Percentiles rank a stretch among this genome's conserved stretches.
Evolutionary conservation across 2,329 filamentous ascomycete species (phyloP).

Genomic region (Nakataea oryzae): DNA sequence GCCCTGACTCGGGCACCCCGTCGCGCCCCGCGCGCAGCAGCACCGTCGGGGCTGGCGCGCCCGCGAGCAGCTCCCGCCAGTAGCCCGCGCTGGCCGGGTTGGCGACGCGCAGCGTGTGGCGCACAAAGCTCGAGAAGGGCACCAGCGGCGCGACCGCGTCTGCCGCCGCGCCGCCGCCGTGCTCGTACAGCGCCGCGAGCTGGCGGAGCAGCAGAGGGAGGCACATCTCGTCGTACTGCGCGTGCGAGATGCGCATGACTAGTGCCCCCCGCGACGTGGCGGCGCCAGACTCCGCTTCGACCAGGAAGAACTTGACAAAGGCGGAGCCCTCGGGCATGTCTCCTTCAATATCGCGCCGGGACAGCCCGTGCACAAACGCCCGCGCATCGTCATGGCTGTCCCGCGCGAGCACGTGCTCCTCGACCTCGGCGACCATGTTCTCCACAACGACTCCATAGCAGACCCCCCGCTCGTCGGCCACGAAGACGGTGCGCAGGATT

Average conservation of each 20-base stretch:
- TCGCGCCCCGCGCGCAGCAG: constrained; percentile 19
- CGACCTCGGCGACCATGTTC: constrained; percentile 41
- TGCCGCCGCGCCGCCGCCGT: constrained; percentile 2
- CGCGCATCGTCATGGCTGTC: constrained; percentile 36
- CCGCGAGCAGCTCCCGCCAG: constrained; percentile 48
- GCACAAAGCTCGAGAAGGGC: constrained; percentile 35
- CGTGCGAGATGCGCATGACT: constrained; percentile 54
- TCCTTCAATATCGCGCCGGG: constrained; percentile 43
- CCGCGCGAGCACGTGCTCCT: constrained; percentile 12
- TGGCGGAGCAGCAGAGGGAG: constrained; percentile 51
- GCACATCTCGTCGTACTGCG: constrained; percentile 61
- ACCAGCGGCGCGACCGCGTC: constrained; percentile 18
- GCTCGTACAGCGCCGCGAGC: constrained; percentile 41
- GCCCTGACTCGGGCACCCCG: constrained; percentile 22
- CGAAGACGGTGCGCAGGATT: constrained; percentile 56
- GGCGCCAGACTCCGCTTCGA: constrained; percentile 21
- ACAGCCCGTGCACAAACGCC: constrained; percentile 40
- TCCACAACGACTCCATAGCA: constrained; percentile 49
- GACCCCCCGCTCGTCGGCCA: constrained; percentile 32
- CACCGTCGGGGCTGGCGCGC: constrained; percentile 35
- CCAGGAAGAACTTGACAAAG: constrained; percentile 49
- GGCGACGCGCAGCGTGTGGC: constrained; percentile 26
- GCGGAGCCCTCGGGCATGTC: constrained; percentile 44
- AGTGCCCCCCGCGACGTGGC: constrained; percentile 27
- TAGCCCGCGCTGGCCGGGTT: constrained; percentile 44